Evolutionary conservation across 139 green algal species (phyloP), one percentile per base, ranked within the genome.

Genomic region (Chlamydomonas eustigma): DNA sequence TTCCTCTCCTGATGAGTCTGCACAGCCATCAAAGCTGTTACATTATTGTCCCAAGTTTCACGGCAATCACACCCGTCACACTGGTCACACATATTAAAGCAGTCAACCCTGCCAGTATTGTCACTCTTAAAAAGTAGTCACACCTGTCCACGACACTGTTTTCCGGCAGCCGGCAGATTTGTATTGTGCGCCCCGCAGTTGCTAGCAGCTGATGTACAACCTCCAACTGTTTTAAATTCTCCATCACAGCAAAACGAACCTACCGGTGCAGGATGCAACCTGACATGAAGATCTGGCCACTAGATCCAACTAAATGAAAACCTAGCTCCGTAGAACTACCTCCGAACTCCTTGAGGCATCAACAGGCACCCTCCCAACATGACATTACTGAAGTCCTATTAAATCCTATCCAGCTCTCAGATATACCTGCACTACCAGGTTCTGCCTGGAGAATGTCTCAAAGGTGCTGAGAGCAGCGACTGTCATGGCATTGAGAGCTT

Each of bases 351-450:
- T n/a, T n/a, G n/a, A n/a, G n/a, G n/a, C n/a, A n/a, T n/a, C n/a
- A n/a, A n/a, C n/a, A n/a, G n/a, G n/a, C n/a, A n/a, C n/a, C n/a
- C n/a, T n/a, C n/a, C n/a, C n/a, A n/a, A n/a, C n/a, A n/a, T n/a
- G 24, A 63, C 50, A 63, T 63, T 30, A 63, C 18, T 63, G 24
- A n/a, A n/a, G n/a, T n/a, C n/a, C n/a, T n/a, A n/a, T n/a, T n/a
- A n/a, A n/a, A n/a, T n/a, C 50, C 50, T 63, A 22, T 22, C 50
- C 22, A 22, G 22, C 50, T 63, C 50, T 28, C 63, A 36, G n/a
- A 71, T 35, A 35, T 33, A 74, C 66, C 66, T 74, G 66, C 66
- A 74, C 66, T 12, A 74, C 35, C 33, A 74, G 66, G 33, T 50
- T 39, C 66, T 74, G 66, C 22, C 12, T 50, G 22, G 66, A 39